Conservation (phyloP, 2,329 filamentous ascomycete species). For the Xylaria sp. region DNA sequence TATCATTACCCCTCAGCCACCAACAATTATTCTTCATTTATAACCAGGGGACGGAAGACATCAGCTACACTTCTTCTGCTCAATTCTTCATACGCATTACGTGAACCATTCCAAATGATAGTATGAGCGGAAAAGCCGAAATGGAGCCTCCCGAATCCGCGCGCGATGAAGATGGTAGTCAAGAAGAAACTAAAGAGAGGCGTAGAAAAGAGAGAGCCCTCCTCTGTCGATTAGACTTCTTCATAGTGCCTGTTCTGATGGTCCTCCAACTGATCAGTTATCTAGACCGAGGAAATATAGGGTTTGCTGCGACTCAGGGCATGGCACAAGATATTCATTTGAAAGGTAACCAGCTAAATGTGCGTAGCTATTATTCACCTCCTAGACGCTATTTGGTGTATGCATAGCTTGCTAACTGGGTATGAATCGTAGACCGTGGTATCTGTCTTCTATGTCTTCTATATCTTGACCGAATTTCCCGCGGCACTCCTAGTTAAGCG, state of each 20-base stretch:
- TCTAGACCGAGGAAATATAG: conserved; percentile 46
- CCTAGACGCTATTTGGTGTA: neutral
- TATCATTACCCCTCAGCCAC: neutral
- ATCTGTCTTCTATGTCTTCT: conserved; percentile 46
- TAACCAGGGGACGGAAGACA: neutral
- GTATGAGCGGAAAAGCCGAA: conserved; percentile 19
- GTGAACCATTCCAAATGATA: conserved; percentile 13
- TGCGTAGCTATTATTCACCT: neutral
- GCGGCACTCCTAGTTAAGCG: conserved; percentile 44
- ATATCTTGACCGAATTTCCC: conserved; percentile 46
- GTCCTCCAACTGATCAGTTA: conserved; percentile 43
- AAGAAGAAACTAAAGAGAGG: conserved; percentile 14
- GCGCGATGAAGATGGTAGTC: conserved; percentile 9
- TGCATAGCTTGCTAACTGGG: neutral
- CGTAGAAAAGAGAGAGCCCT: conserved; percentile 32
- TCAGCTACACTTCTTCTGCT: neutral
- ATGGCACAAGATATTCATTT: conserved; percentile 42
- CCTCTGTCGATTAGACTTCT: conserved; percentile 38
- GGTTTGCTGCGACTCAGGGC: conserved; percentile 46
- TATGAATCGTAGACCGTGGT: conserved; percentile 40
- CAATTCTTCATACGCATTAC: too few species aligned
- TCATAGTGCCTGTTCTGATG: conserved; percentile 39
- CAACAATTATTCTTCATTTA: neutral
- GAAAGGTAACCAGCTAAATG: conserved; percentile 41
- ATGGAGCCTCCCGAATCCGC: conserved; percentile 17